Conservation (phyloP, 2,329 filamentous ascomycete genomes). For the Aspergillus novoparasiticus region DNA sequence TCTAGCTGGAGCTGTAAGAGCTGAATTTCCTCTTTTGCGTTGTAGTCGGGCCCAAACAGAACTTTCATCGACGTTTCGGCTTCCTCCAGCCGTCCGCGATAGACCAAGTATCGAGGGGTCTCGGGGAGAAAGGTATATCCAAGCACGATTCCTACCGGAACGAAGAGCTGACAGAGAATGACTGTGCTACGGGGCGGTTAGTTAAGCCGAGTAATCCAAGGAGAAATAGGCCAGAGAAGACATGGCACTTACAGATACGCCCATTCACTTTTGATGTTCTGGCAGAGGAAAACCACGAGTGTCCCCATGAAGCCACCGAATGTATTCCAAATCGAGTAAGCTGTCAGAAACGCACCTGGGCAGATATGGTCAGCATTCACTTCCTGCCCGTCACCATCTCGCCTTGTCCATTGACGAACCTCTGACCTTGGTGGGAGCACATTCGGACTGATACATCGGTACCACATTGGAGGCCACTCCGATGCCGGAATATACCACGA, state of each 20-base stretch:
- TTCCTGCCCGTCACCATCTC: neutral
- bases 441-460: neutral
- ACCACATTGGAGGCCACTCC: neutral
- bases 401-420: neutral
- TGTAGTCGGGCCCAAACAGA: neutral
- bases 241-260: neutral
- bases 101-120: neutral
- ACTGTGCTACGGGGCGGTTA: neutral
- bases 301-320: neutral
- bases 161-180: neutral
- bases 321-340: neutral
- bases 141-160: neutral
- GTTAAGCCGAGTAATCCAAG: neutral
- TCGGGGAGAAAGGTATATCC: conserved; percentile 1
- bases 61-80: neutral
- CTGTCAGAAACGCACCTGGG: neutral
- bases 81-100: neutral
- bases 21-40: neutral
- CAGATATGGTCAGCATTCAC: neutral
- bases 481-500: neutral
- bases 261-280: neutral
- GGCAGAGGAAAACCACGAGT: neutral
- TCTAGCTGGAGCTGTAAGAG: neutral
- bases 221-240: neutral
- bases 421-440: neutral